Conservation (phyloP, 352 stramenopile species). For the Globisporangium recalcitrans region DNA sequence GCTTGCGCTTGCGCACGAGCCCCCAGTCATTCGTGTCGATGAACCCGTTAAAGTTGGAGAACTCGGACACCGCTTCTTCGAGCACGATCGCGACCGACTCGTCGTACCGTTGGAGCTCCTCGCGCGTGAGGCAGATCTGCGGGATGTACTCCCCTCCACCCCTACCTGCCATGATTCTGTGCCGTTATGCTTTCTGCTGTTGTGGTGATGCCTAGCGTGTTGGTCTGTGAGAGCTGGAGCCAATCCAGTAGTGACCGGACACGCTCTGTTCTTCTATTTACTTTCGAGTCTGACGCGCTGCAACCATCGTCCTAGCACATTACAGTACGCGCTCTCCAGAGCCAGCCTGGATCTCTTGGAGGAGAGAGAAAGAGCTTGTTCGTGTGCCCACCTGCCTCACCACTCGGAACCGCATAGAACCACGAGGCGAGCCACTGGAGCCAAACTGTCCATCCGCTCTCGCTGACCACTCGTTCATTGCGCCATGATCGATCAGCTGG, state of each 20-base stretch:
- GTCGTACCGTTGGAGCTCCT: conserved; percentile 5
- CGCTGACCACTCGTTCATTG: no score
- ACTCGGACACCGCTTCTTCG: conserved; percentile 4
- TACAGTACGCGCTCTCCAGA: neutral
- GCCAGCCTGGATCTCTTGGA: neutral
- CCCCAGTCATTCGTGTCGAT: conserved; percentile 9
- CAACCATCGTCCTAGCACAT: no score
- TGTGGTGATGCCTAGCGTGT: neutral
- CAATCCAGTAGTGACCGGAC: neutral
- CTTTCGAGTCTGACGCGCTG: no score
- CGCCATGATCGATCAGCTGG: no score
- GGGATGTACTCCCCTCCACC: neutral
- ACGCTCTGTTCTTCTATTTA: neutral
- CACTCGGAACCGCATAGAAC: neutral
- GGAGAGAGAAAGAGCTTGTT: conserved; percentile 2
- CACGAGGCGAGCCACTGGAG: no score
- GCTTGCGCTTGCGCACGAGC: conserved; percentile 13
- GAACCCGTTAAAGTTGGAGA: conserved; percentile 7
- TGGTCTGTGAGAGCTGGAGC: neutral
- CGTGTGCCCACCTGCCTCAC: neutral
- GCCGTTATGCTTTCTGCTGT: neutral
- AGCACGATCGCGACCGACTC: neutral
- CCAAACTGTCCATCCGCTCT: no score
- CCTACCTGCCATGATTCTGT: neutral
- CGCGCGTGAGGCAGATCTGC: conserved; percentile 1